These are phyloP conservation scores for Pyrus pyrifolia DNA, from an alignment of 306 rosid species.

Conservation along the genomic window DNA sequence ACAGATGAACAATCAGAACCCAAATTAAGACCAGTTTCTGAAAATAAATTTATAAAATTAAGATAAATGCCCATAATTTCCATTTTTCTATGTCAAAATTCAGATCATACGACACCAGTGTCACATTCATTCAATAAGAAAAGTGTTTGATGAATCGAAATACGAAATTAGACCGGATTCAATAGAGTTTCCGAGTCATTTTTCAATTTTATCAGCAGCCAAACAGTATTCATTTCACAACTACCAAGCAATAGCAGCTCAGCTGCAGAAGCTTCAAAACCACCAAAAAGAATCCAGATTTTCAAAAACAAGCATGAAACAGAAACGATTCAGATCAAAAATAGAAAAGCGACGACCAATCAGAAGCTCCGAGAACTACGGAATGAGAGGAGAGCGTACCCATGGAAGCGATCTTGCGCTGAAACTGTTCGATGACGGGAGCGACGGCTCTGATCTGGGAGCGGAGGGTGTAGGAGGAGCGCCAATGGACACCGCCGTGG, in stretches of 20 bases:
- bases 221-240: not conserved
- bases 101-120: not conserved
- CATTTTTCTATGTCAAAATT: not conserved
- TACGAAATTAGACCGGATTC: not conserved
- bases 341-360: not conserved
- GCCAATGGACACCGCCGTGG: slow-evolving; percentile 66
- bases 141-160: not conserved
- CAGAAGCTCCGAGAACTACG: slow-evolving; percentile 13
- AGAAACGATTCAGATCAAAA: not conserved
- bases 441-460: slow-evolving; percentile 79
- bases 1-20: slow-evolving; percentile 3
- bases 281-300: not conserved
- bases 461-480: slow-evolving; percentile 54
- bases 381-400: slow-evolving; percentile 35
- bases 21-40: not conserved
- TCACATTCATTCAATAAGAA: not conserved
- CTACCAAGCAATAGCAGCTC: not conserved
- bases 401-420: slow-evolving; percentile 70
- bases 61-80: not conserved
- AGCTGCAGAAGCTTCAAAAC: not conserved
- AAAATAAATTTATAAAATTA: not conserved
- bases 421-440: slow-evolving; percentile 64
- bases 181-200: not conserved
- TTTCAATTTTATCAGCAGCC: not conserved
- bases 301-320: not conserved